Conservation (phyloP, 345 rosid species). For the thale cress (Arabidopsis thaliana) region DNA sequence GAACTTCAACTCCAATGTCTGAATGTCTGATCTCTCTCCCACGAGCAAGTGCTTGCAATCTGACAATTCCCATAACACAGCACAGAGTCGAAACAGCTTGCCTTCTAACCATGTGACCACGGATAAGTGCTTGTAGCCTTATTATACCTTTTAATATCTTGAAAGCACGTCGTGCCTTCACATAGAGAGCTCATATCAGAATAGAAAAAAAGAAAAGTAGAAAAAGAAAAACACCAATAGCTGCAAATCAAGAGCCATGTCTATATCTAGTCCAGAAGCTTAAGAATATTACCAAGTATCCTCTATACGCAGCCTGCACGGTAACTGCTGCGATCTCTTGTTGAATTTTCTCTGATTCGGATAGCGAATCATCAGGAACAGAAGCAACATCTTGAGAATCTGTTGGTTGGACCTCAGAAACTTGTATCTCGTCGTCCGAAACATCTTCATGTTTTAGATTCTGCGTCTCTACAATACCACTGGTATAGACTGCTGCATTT, state of each 20-base stretch:
- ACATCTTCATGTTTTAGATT: constrained; percentile 52
- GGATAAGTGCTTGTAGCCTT: constrained; percentile 54
- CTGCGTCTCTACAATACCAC: constrained; percentile 45
- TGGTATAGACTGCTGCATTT: constrained; percentile 39
- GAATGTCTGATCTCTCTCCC: constrained; percentile 38
- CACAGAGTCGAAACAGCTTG: constrained; percentile 47
- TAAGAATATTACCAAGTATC: constrained; percentile 41
- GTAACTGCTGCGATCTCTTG: constrained; percentile 71
- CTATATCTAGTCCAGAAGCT: not conserved
- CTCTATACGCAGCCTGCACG: constrained; percentile 70
- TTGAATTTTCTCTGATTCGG: constrained; percentile 58
- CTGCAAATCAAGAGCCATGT: not conserved
- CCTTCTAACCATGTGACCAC: constrained; percentile 57
- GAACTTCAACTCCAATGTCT: constrained; percentile 42
- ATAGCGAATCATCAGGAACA: constrained; percentile 38
- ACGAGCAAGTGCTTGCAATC: constrained; percentile 47
- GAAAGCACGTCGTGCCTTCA: constrained; percentile 46
- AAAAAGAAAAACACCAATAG: not conserved
- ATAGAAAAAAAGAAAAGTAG: not conserved
- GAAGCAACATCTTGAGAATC: constrained; percentile 42
- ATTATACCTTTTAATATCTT: constrained; percentile 51
- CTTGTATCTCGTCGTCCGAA: constrained; percentile 46
- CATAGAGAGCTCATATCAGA: constrained; percentile 2
- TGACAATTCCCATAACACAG: constrained; percentile 47
- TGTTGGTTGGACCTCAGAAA: constrained; percentile 48